phyloP scores from a whole-genome alignment of 345 rosid species.

The Sisymbrium irio region DNA sequence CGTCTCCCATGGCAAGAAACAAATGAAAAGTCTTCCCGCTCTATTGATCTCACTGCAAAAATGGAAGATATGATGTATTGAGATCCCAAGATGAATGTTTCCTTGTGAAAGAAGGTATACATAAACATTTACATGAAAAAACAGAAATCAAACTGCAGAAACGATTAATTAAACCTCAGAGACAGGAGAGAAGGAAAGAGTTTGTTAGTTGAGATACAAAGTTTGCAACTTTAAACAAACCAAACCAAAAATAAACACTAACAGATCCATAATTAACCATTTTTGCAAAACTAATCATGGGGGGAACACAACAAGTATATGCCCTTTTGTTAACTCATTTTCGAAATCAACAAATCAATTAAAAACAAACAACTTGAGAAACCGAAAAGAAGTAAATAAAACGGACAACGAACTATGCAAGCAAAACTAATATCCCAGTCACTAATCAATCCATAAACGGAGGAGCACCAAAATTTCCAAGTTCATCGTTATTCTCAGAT shows the following conservation, averaged over 20 bases:
- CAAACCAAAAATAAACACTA: slow-evolving; percentile 31
- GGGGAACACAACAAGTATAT: not conserved
- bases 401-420: slow-evolving; percentile 17
- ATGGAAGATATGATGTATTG: slow-evolving; percentile 22
- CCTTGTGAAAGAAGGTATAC: slow-evolving; percentile 13
- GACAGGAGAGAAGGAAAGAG: not conserved
- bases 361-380: slow-evolving; percentile 5
- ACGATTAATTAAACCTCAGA: slow-evolving; percentile 10
- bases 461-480: slow-evolving; percentile 24
- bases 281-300: slow-evolving; percentile 35
- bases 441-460: not conserved
- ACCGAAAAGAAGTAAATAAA: not conserved
- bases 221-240: slow-evolving; percentile 24
- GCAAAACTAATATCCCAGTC: not conserved
- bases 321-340: slow-evolving; percentile 21
- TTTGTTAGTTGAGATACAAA: slow-evolving; percentile 30
- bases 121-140: slow-evolving; percentile 22
- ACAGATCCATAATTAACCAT: slow-evolving; percentile 36
- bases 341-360: slow-evolving; percentile 3
- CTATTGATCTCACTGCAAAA: slow-evolving; percentile 39
- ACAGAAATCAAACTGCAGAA: slow-evolving; percentile 31
- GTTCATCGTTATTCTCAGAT: slow-evolving; percentile 27
- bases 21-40: slow-evolving; percentile 24
- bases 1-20: slow-evolving; percentile 31
- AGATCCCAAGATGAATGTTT: slow-evolving; percentile 7